phyloP scores from a whole-genome alignment of 2,329 filamentous ascomycete genomes.

The Apiospora arundinis region DNA sequence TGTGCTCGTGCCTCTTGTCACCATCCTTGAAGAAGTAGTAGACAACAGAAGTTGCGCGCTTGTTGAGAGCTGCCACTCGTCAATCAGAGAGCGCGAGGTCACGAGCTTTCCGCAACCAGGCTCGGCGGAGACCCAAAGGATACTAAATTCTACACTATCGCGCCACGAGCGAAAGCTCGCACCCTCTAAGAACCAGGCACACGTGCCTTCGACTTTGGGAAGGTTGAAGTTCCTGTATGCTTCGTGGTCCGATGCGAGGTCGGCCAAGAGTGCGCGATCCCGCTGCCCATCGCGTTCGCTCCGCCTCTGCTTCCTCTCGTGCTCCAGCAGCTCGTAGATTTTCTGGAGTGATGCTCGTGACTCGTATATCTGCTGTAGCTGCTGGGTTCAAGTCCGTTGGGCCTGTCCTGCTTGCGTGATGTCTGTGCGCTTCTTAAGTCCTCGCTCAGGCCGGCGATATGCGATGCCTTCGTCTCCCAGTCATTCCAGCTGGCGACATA shows the following conservation, averaged over 20 bases:
- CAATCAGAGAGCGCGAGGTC: neutral
- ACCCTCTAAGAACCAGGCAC: slow-evolving; percentile 42
- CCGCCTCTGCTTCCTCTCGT: slow-evolving; percentile 23
- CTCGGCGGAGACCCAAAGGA: neutral
- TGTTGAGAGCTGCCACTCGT: slow-evolving; percentile 25
- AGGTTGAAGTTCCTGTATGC: slow-evolving; percentile 38
- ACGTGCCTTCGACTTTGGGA: slow-evolving; percentile 39
- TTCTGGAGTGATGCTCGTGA: slow-evolving; percentile 19
- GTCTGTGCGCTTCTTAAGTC: neutral
- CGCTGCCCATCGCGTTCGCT: neutral
- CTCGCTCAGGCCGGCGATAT: neutral
- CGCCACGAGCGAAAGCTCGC: slow-evolving; percentile 37
- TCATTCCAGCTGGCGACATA: slow-evolving; percentile 25
- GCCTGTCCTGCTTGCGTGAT: slow-evolving; percentile 19
- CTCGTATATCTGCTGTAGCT: slow-evolving; percentile 26
- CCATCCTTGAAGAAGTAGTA: slow-evolving; percentile 45
- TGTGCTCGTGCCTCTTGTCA: slow-evolving; percentile 30
- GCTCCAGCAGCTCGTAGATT: slow-evolving; percentile 25
- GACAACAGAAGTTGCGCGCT: slow-evolving; percentile 32
- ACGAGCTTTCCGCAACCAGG: neutral
- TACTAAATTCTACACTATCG: slow-evolving; percentile 20
- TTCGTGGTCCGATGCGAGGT: slow-evolving; percentile 35
- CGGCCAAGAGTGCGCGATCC: slow-evolving; percentile 27
- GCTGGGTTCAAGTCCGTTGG: neutral
- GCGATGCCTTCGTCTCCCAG: slow-evolving; percentile 18